Conservation (phyloP, 768 basidiomycete species). For the Mycena crocata region DNA sequence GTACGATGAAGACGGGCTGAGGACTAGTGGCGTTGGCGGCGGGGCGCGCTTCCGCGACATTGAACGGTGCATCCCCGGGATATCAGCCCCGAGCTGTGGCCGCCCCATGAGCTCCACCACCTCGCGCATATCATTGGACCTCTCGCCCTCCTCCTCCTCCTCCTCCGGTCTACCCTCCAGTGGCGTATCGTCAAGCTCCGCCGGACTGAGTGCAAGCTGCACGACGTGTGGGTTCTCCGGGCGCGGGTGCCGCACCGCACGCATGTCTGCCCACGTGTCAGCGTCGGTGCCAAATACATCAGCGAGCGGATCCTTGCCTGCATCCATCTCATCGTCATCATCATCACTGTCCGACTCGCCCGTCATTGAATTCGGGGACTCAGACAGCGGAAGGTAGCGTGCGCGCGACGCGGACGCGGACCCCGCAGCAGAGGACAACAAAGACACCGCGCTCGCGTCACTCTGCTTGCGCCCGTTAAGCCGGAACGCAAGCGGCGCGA, state of each 20-base stretch:
- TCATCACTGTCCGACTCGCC: slow-evolving; percentile 43
- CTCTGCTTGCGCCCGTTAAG: slow-evolving; percentile 29
- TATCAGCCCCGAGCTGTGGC: slow-evolving; percentile 42
- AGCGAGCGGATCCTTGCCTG: slow-evolving; percentile 61
- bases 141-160: slow-evolving; percentile 37
- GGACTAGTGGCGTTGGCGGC: slow-evolving; percentile 26
- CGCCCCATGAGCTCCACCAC: slow-evolving; percentile 44
- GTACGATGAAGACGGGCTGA: not conserved
- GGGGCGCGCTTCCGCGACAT: slow-evolving; percentile 43
- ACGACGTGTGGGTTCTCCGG: slow-evolving; percentile 60
- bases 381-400: slow-evolving; percentile 52
- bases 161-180: slow-evolving; percentile 56
- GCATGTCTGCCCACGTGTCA: slow-evolving; percentile 71
- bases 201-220: slow-evolving; percentile 63
- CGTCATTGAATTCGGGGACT: slow-evolving; percentile 32
- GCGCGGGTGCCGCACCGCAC: slow-evolving; percentile 40
- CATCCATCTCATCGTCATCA: slow-evolving; percentile 46
- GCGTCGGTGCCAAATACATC: slow-evolving; percentile 77
- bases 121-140: slow-evolving; percentile 33
- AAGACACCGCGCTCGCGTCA: slow-evolving; percentile 10
- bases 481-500: slow-evolving; percentile 22
- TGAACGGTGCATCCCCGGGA: slow-evolving; percentile 47
- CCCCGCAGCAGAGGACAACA: slow-evolving; percentile 22
- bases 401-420: no score
- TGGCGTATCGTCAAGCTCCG: slow-evolving; percentile 47